These are phyloP conservation scores for Ceratocystis eucalypticola DNA, from an alignment of 2,329 filamentous ascomycete genomes.

Conservation along the genomic window DNA sequence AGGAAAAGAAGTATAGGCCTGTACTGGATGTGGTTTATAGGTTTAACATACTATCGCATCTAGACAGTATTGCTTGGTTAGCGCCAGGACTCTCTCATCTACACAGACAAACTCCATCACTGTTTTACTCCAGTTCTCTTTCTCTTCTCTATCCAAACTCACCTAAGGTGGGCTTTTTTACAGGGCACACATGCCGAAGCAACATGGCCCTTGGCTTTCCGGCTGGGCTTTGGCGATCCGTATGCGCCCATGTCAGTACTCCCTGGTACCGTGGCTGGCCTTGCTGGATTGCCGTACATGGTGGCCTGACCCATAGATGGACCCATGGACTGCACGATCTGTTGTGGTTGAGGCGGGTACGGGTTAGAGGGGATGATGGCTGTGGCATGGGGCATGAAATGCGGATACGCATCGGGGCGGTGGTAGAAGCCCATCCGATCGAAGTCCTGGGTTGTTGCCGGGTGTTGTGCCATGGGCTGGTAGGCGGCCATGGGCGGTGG, in stretches of 20 bases:
- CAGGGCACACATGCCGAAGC: slow-evolving; percentile 76
- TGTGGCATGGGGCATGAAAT: slow-evolving; percentile 17
- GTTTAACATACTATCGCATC: slow-evolving; percentile 49
- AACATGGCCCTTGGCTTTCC: slow-evolving; percentile 67
- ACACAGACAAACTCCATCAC: not conserved
- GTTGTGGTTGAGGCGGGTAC: slow-evolving; percentile 11
- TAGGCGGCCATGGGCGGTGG: slow-evolving; percentile 11
- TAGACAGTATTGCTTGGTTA: slow-evolving; percentile 23
- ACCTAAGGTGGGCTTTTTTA: slow-evolving; percentile 69
- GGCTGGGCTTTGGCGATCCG: slow-evolving; percentile 45
- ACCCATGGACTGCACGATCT: slow-evolving; percentile 23
- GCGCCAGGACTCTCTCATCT: not conserved
- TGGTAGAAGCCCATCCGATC: slow-evolving; percentile 31
- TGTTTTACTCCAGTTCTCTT: not conserved
- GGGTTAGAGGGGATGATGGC: slow-evolving; percentile 15
- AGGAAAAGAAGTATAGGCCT: too few species aligned
- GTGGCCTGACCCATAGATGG: slow-evolving; percentile 23
- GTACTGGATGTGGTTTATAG: not conserved
- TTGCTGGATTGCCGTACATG: slow-evolving; percentile 12
- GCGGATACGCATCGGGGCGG: slow-evolving; percentile 27
- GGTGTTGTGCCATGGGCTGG: slow-evolving; percentile 11
- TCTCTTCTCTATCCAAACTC: slow-evolving; percentile 23
- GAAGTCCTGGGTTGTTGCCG: slow-evolving; percentile 10
- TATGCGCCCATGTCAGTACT: slow-evolving; percentile 33
- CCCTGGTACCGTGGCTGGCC: slow-evolving; percentile 12